Base-by-base conservation (phyloP, 108 stramenopile species). In the Cylindrotheca closterium region DNA sequence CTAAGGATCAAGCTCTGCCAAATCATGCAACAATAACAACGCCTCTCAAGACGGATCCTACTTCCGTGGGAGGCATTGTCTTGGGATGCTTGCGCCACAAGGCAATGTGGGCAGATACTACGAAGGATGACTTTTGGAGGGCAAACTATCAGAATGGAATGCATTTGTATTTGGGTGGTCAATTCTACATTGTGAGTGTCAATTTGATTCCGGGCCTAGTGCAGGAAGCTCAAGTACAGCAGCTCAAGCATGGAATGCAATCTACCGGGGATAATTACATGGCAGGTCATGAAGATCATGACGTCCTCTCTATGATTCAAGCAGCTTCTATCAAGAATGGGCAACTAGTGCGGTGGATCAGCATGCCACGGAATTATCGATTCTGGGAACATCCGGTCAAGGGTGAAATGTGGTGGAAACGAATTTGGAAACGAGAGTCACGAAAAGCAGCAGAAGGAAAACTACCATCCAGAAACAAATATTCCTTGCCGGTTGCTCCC, bases 371-470 rank as follows among this genome's bases (percentile, higher is more conserved):
- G 15, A 42, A 42, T 15, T 42, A 81, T 33, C 70, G 74, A 21
- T 81, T 81, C 58, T 81, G 79, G 79, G 79, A 81, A 55, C 79
- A 81, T 52, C 79, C 79, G 22, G 74, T 81, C 26, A 81, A 81
- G 56, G 64, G 75, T 30, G 49, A 33, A 47, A 68, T 68, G 0
- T 61, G 78, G 28, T 79, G 68, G 53, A 27, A 42, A 2, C 68
- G 73, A 34, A 70, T 79, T 22, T 67, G 68, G 55, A 12, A 31
- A 18, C 63, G 78, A 34, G 78, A 79, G 37, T 7, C 7, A 42
- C 7, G 7, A 15, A 42, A 42, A 42, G 7, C 15, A 10, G 10
- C 7, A 42, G 10, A 42, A 42, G 37, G 37, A 7, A 42, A 42
- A 10, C 10, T 42, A 7, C 10, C 37, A 42, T 42, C 15, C 10